Conservation (phyloP, 805 yeast species). For the Kodamaea laetipori region DNA sequence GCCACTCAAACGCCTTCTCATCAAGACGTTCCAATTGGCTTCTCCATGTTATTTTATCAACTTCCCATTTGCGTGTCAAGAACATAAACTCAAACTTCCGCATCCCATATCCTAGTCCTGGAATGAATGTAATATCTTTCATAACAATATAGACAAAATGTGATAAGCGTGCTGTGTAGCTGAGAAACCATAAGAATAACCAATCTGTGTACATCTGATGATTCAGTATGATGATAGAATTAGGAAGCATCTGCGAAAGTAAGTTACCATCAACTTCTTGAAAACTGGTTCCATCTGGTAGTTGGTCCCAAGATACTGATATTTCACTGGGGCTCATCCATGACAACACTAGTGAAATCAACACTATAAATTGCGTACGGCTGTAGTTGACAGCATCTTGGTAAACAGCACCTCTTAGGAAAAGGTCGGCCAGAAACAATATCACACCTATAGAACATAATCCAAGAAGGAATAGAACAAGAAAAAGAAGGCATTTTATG, state of each 20-base stretch:
- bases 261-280: conserved; percentile 9
- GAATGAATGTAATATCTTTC: conserved; percentile 75
- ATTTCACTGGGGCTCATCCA: conserved; percentile 55
- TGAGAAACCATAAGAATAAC: conserved; percentile 86
- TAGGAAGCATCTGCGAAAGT: conserved; percentile 28
- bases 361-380: conserved; percentile 57
- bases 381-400: conserved; percentile 53
- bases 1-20: conserved; percentile 56
- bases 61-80: conserved; percentile 80
- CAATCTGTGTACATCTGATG: conserved; percentile 96
- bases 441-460: conserved; percentile 1
- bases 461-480: not conserved
- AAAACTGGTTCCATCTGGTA: conserved; percentile 20
- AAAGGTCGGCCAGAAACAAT: conserved; percentile 3
- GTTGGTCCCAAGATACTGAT: conserved; percentile 48
- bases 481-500: not conserved
- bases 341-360: conserved; percentile 53
- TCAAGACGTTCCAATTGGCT: conserved; percentile 57
- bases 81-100: conserved; percentile 72
- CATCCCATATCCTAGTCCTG: conserved; percentile 88
- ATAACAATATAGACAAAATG: conserved; percentile 71
- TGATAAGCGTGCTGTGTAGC: conserved; percentile 64
- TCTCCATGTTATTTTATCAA: conserved; percentile 62
- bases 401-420: conserved; percentile 18
- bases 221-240: conserved; percentile 74